These are phyloP conservation scores for Onygenales sp. DNA, from an alignment of 2,329 filamentous ascomycete genomes.

Conservation along the genomic window DNA sequence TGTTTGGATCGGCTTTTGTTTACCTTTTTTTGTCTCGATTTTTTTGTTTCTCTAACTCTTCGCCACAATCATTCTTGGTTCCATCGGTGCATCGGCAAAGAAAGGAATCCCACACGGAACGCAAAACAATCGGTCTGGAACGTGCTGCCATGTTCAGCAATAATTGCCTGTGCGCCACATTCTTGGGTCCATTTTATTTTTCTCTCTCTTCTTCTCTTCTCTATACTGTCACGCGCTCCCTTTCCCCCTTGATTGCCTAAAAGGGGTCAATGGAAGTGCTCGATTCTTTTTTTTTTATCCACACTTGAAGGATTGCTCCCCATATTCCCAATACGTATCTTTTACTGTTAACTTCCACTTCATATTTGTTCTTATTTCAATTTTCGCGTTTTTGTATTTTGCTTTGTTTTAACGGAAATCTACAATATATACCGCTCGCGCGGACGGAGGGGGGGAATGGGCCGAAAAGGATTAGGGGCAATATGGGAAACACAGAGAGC, in stretches of 20 bases:
- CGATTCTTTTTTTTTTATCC: too few species aligned
- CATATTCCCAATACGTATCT: too few species aligned
- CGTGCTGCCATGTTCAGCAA: background rate
- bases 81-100: background rate
- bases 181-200: background rate
- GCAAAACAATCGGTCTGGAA: background rate
- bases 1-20: background rate
- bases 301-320: too few species aligned
- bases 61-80: background rate
- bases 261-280: background rate
- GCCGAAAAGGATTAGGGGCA: background rate
- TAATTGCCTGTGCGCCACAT: background rate
- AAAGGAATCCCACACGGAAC: background rate
- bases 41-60: background rate
- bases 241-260: background rate
- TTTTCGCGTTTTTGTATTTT: constrained; percentile 8
- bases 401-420: constrained; percentile 7
- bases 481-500: background rate
- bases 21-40: background rate
- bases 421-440: constrained; percentile 12
- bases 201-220: background rate
- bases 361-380: background rate
- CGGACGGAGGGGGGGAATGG: constrained; percentile 11
- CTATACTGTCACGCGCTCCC: background rate
- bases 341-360: background rate